Conservation (phyloP, 2,329 filamentous ascomycete species). For the Scopulariopsis brevicaulis region DNA sequence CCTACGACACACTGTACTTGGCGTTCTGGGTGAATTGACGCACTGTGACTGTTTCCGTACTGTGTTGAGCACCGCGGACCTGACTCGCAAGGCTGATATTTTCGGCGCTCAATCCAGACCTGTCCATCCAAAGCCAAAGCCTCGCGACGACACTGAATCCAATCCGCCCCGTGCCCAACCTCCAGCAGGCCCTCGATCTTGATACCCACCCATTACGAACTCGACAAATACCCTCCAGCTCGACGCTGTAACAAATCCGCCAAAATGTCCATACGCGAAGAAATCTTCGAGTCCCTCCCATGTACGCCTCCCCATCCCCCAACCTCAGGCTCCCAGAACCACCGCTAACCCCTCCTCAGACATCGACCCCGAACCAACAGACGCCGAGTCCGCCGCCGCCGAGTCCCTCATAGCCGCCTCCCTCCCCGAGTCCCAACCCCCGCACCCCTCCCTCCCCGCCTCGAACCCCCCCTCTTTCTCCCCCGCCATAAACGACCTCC, state of each 20-base stretch:
- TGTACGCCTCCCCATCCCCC: conserved; percentile 39
- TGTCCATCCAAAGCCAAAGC: not conserved
- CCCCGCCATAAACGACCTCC: conserved; percentile 50
- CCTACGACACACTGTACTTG: too few species aligned
- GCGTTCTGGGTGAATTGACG: not conserved
- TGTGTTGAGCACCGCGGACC: not conserved
- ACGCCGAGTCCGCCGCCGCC: conserved; percentile 51
- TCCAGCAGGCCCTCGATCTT: not conserved
- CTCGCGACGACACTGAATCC: not conserved
- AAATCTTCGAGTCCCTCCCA: conserved; percentile 66
- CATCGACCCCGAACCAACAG: conserved; percentile 64
- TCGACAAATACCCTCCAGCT: not conserved
- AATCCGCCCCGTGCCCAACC: not conserved
- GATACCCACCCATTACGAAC: not conserved
- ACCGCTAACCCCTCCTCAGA: conserved; percentile 40
- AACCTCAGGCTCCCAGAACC: conserved; percentile 6
- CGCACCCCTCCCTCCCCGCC: conserved; percentile 45
- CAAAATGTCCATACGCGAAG: conserved; percentile 17
- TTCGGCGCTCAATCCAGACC: not conserved
- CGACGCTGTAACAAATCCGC: not conserved
- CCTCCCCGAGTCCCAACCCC: conserved; percentile 31
- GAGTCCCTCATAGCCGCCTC: conserved; percentile 60
- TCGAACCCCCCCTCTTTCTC: conserved; percentile 44
- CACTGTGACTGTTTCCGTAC: not conserved
- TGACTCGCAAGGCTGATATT: not conserved